These are phyloP conservation scores for Pyrenochaeta sp. DNA, from an alignment of 2,329 filamentous ascomycete species.

Conservation along the genomic window DNA sequence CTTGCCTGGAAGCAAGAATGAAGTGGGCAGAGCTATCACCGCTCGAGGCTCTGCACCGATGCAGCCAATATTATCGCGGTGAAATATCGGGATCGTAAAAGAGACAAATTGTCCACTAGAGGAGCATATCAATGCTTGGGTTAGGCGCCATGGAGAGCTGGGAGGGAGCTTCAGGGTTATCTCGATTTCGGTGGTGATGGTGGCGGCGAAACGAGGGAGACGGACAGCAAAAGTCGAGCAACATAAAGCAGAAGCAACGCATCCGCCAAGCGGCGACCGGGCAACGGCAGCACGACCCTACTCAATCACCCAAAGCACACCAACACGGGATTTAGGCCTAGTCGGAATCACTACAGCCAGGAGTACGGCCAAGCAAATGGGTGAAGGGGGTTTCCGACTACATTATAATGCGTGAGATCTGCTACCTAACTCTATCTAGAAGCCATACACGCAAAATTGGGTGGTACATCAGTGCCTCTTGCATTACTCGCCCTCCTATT, in stretches of 20 bases:
- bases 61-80: background rate
- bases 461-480: background rate
- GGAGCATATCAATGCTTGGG: background rate
- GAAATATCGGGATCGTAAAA: background rate
- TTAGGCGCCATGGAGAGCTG: background rate
- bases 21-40: background rate
- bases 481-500: background rate
- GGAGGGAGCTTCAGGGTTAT: background rate
- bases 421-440: slow-evolving; percentile 1
- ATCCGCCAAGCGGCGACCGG: background rate
- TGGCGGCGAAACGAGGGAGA: background rate
- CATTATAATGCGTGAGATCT: background rate
- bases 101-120: background rate
- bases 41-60: background rate
- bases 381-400: background rate
- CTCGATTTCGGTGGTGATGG: background rate
- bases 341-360: background rate
- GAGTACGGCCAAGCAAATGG: background rate
- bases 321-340: background rate
- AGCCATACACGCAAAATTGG: background rate
- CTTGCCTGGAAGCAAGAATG: background rate
- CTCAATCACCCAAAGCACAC: background rate
- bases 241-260: background rate
- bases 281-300: background rate
- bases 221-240: background rate